Evolutionary conservation across 345 rosid species (phyloP).

Genomic region (Eutrema heterophyllum): DNA sequence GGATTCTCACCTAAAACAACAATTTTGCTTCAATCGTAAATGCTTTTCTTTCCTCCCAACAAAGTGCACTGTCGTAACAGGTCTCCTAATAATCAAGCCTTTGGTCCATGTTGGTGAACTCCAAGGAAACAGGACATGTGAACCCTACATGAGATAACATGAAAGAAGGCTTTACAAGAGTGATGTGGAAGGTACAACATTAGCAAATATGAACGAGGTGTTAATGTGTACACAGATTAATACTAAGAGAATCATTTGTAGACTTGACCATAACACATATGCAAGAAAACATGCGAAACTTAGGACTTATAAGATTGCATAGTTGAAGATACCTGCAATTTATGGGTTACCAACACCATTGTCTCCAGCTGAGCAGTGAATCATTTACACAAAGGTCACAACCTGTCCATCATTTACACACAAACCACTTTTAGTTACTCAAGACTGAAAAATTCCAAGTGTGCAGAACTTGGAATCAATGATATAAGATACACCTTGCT

Average conservation of each 20-base stretch:
- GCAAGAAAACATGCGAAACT: not conserved
- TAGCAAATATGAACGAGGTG: not conserved
- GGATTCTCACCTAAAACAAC: slow-evolving; percentile 46
- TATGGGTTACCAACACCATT: slow-evolving; percentile 91
- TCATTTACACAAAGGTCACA: slow-evolving; percentile 57
- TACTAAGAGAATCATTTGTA: not conserved
- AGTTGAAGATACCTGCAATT: slow-evolving; percentile 55
- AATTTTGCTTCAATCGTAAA: slow-evolving; percentile 36
- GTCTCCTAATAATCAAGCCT: slow-evolving; percentile 43
- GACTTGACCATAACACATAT: not conserved
- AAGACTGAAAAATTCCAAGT: not conserved
- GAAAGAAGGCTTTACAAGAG: not conserved
- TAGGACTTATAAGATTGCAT: not conserved
- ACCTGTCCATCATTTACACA: slow-evolving; percentile 28
- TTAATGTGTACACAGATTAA: not conserved
- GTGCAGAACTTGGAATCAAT: not conserved
- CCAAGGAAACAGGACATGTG: slow-evolving; percentile 48
- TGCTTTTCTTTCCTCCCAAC: slow-evolving; percentile 45
- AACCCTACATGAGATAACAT: slow-evolving; percentile 49
- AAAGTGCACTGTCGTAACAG: slow-evolving; percentile 37
- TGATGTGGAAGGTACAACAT: not conserved
- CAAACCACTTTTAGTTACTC: slow-evolving; percentile 1
- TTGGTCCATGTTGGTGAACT: slow-evolving; percentile 58
- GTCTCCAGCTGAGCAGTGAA: slow-evolving; percentile 48
- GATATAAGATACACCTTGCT: not conserved